phyloP scores from a whole-genome alignment of 2,329 filamentous ascomycete species.

The Colletotrichum agaves region DNA sequence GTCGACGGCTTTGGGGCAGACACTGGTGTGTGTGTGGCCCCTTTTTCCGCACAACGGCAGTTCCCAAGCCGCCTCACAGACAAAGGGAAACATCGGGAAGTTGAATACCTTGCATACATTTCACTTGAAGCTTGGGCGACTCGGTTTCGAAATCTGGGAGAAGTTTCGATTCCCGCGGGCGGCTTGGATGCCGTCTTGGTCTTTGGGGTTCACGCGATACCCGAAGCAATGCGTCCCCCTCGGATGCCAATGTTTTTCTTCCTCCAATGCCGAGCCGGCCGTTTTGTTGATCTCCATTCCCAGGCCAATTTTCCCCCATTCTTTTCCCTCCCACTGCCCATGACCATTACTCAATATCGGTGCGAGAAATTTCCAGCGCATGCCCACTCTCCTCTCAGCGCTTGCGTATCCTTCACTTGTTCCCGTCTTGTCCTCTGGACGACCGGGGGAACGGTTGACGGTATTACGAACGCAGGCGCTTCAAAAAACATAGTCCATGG shows the following conservation, averaged over 20 bases:
- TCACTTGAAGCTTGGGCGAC: neutral
- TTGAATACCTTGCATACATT: neutral
- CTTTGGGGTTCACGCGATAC: conserved; percentile 2
- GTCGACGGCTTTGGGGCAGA: too few species aligned
- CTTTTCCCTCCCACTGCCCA: neutral
- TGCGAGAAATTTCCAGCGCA: conserved; percentile 8
- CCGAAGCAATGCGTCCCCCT: neutral
- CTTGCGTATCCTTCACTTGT: neutral
- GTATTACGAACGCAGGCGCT: conserved; percentile 18
- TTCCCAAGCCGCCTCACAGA: neutral
- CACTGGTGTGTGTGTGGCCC: neutral
- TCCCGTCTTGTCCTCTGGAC: neutral
- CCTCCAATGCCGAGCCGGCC: conserved; percentile 16
- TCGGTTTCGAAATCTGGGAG: neutral
- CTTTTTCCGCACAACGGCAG: neutral
- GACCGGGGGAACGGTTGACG: conserved; percentile 11
- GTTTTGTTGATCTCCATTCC: conserved; percentile 3
- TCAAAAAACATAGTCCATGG: conserved; percentile 12
- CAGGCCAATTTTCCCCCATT: neutral
- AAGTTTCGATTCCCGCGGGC: neutral
- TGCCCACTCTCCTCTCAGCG: neutral
- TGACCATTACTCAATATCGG: neutral
- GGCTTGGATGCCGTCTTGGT: conserved; percentile 7
- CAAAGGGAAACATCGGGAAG: neutral
- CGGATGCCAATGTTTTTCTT: neutral